Evolutionary conservation across 176 grass and related monocot species (phyloP).

Genomic region (Rhynchospora breviuscula): DNA sequence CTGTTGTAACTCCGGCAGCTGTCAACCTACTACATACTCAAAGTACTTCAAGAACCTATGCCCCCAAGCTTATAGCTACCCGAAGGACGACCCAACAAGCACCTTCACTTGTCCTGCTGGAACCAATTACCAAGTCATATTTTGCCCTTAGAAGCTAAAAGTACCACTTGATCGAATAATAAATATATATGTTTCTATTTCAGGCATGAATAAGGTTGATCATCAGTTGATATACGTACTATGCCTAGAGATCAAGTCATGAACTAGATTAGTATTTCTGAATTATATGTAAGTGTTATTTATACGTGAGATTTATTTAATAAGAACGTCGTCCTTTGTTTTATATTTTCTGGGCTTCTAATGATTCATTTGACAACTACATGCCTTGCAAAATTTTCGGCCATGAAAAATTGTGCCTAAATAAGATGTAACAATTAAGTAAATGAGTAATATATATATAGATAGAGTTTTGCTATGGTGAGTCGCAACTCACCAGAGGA

Average conservation of each 20-base stretch:
- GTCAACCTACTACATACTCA: conserved; percentile 34
- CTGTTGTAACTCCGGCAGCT: conserved; percentile 9
- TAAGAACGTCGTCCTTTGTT: neutral
- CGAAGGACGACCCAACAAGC: conserved; percentile 41
- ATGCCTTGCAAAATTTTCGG: too few relatives aligned
- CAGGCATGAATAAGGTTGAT: neutral
- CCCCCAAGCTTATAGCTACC: conserved; percentile 60
- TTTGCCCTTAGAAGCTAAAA: conserved; percentile 23
- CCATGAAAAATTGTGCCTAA: too few relatives aligned
- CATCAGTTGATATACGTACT: neutral
- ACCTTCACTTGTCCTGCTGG: conserved; percentile 46
- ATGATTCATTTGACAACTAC: too few relatives aligned
- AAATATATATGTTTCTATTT: too few relatives aligned
- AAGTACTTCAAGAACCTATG: conserved; percentile 49
- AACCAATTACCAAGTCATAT: conserved; percentile 44
- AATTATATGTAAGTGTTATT: too few relatives aligned
- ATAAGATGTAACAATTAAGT: too few relatives aligned
- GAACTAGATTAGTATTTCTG: neutral
- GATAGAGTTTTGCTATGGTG: too few relatives aligned
- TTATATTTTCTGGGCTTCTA: neutral
- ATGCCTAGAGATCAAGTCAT: neutral
- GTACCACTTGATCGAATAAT: neutral
- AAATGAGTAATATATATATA: too few relatives aligned
- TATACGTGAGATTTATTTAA: neutral
- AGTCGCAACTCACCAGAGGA: too few relatives aligned